Base-by-base conservation (phyloP, 306 rosid genomes). In the Lagenaria siceraria region DNA sequence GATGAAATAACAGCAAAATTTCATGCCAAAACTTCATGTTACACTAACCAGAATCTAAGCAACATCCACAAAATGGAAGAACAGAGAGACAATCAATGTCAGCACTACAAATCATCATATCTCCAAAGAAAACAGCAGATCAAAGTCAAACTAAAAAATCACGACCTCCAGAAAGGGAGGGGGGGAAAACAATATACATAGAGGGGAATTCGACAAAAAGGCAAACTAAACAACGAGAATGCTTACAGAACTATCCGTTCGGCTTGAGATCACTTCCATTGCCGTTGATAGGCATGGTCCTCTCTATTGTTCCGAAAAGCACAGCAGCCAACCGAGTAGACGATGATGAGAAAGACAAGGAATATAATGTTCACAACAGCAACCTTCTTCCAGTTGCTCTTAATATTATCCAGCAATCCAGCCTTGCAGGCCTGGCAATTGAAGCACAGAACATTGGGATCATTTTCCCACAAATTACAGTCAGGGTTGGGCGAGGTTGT, bases 391-490 rank as follows among this genome's bases (percentile, higher is more conserved):
- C 90, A 90, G 14, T 81, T 71, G 25, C 70, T 80, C 84, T 82
- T 87, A 15, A 87, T 15, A 76, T 83, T 86, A 27, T 90, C 85
- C 36, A 90, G 81, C 35, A 87, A 81, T 7, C 90, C 96, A 15
- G 91, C 93, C 75, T 87, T 88, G 83, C 96, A 90, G 5, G 93
- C 84, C 59, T 88, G 72, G 69, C 96, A 90, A 71, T 80, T 35
- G 82, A 76, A 90, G 89, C 96, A 90, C 80, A 85, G 68, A 48
- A 61, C 5, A 7, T 4, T 55, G 17, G 77, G 78, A 18, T 83
- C 55, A 33, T 90, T 88, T 0, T 10, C 33, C 96, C 96, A 90
- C 52, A 68, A 15, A 59, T 70, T 55, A 29, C 96, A 90, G 58
- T 90, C 91, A 3, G 84, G 52, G 65, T 84, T 81, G 62, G 63